Conservation (phyloP, 441 rosid genomes). For the Aquilaria agallochum region DNA sequence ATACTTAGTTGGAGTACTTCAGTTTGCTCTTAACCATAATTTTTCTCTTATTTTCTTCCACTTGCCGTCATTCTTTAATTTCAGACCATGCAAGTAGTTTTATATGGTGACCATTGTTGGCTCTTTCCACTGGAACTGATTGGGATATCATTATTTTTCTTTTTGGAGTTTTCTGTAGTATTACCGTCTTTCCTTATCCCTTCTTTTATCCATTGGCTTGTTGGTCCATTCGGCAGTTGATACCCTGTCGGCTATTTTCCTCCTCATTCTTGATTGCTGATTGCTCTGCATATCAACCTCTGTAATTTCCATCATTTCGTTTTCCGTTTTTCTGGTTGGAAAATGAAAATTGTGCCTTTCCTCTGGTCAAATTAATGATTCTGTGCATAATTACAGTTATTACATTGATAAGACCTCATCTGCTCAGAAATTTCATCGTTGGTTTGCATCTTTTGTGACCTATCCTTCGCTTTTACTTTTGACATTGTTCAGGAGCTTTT, state of each 20-base stretch:
- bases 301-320: background rate
- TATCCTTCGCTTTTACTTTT: background rate
- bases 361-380: no score
- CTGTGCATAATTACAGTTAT: no score
- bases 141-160: slow-evolving; percentile 1
- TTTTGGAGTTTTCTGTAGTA: slow-evolving; percentile 23
- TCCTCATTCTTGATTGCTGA: slow-evolving; percentile 8
- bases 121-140: slow-evolving; percentile 7
- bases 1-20: background rate
- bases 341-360: no score
- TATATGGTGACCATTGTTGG: background rate
- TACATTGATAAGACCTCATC: no score
- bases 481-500: no score
- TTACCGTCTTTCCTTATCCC: slow-evolving; percentile 27
- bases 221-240: slow-evolving; percentile 16
- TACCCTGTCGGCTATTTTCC: slow-evolving; percentile 12
- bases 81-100: no score
- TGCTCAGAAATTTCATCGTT: background rate
- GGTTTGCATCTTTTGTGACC: slow-evolving; percentile 1
- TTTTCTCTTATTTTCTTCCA: slow-evolving; percentile 4
- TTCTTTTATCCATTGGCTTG: slow-evolving; percentile 26
- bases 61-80: no score
- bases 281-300: slow-evolving; percentile 6
- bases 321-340: background rate
- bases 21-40: background rate